These are phyloP conservation scores for Mortierella sp. DNA, from an alignment of 371 early-diverging fungal species.

Conservation along the genomic window DNA sequence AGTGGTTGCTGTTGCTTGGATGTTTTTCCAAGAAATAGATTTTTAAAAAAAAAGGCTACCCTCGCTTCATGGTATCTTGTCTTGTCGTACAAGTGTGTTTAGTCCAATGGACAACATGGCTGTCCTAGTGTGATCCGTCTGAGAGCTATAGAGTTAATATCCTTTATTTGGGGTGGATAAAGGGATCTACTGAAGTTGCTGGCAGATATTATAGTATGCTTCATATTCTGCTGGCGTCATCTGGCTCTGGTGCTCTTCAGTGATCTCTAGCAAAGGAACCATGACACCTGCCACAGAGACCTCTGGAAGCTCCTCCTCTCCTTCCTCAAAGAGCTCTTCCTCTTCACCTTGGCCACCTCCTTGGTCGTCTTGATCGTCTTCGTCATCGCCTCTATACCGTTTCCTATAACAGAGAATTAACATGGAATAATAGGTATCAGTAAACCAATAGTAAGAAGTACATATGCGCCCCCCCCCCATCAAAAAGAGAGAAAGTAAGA, in stretches of 20 bases:
- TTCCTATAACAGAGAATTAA: constrained; percentile 18
- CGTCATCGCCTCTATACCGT: constrained; percentile 14
- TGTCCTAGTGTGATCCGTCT: too few relatives aligned
- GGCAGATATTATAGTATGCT: constrained; percentile 39
- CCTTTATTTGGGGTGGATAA: too few relatives aligned
- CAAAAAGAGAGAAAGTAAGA: too few relatives aligned
- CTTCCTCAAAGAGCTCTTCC: constrained; percentile 43
- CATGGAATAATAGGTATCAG: background rate
- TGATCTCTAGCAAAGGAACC: constrained; percentile 64
- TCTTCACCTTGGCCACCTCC: constrained; percentile 33
- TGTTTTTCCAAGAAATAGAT: too few relatives aligned
- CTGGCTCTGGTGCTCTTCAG: constrained; percentile 64
- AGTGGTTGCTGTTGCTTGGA: too few relatives aligned
- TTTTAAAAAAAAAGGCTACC: too few relatives aligned
- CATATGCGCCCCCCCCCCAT: background rate
- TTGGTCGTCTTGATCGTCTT: background rate
- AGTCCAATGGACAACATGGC: too few relatives aligned
- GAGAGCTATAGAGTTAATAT: too few relatives aligned
- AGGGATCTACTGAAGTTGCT: background rate
- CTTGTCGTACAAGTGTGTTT: too few relatives aligned
- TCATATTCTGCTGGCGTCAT: constrained; percentile 72
- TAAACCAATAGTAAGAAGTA: background rate
- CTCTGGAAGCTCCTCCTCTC: constrained; percentile 26
- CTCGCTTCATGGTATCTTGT: too few relatives aligned
- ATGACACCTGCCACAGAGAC: constrained; percentile 54